Conservation (phyloP, 129 eudicot species). For the Pulicaria dysenterica region DNA sequence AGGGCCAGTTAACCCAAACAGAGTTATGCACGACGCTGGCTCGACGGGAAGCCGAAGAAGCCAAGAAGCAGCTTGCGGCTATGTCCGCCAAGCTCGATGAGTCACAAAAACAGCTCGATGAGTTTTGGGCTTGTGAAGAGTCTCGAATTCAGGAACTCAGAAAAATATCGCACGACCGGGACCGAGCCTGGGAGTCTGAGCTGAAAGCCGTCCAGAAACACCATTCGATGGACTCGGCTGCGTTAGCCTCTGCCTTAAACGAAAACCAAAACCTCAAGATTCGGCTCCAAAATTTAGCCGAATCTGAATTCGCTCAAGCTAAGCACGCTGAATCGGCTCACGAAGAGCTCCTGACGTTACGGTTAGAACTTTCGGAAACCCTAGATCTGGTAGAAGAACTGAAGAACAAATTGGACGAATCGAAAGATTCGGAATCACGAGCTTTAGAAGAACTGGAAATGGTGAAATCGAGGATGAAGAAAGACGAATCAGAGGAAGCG, state of each 20-base stretch:
- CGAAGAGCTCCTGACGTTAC: slow-evolving; percentile 50
- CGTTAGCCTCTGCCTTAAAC: slow-evolving; percentile 55
- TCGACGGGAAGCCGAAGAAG: slow-evolving; percentile 72
- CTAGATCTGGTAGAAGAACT: slow-evolving; percentile 48
- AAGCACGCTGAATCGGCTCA: slow-evolving; percentile 55
- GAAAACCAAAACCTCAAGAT: slow-evolving; percentile 72
- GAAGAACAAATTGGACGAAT: slow-evolving; percentile 53
- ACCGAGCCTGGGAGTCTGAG: slow-evolving; percentile 87
- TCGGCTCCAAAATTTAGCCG: slow-evolving; percentile 55
- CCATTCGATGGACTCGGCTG: background rate
- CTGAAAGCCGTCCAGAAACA: slow-evolving; percentile 86
- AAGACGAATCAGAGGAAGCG: slow-evolving; percentile 41
- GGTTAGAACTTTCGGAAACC: slow-evolving; percentile 56
- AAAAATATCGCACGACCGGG: slow-evolving; percentile 88
- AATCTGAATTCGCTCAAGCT: slow-evolving; percentile 54
- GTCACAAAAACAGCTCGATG: slow-evolving; percentile 63
- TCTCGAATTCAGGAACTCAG: slow-evolving; percentile 71
- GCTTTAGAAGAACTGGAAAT: slow-evolving; percentile 51
- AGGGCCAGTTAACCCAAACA: slow-evolving; percentile 58
- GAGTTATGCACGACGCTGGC: slow-evolving; percentile 59
- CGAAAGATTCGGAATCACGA: slow-evolving; percentile 60
- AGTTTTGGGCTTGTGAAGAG: slow-evolving; percentile 74
- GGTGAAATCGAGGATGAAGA: slow-evolving; percentile 40
- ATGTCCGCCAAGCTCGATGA: slow-evolving; percentile 60
- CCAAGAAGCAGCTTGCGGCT: slow-evolving; percentile 63